Conservation (phyloP, 371 early-diverging fungal genomes). For the Catenaria anguillulae region DNA sequence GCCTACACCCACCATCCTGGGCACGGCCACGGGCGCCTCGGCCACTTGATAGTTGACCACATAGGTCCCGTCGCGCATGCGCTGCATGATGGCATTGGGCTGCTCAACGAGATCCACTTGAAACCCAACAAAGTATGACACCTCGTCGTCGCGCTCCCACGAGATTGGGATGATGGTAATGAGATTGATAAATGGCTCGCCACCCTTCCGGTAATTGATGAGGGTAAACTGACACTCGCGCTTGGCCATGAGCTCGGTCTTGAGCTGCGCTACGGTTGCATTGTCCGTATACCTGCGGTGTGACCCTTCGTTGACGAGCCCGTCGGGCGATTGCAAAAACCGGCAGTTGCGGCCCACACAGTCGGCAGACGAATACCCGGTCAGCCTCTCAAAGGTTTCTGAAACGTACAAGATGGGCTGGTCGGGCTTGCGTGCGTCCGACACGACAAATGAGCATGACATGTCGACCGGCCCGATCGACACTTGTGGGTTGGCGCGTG, state of each 20-base stretch:
- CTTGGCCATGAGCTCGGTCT: slow-evolving; percentile 25
- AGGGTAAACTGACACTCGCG: slow-evolving; percentile 43
- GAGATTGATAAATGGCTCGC: slow-evolving; percentile 51
- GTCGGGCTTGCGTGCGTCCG: slow-evolving; percentile 28
- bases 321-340: slow-evolving; percentile 37
- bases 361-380: slow-evolving; percentile 37
- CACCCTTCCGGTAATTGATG: slow-evolving; percentile 47
- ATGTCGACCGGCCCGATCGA: slow-evolving; percentile 49
- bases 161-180: slow-evolving; percentile 45
- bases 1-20: not conserved
- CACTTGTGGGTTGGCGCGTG: slow-evolving; percentile 35
- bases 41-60: slow-evolving; percentile 26
- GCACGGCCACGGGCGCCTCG: not conserved
- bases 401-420: slow-evolving; percentile 38
- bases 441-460: slow-evolving; percentile 14
- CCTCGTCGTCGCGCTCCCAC: slow-evolving; percentile 23
- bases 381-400: slow-evolving; percentile 39
- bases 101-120: slow-evolving; percentile 55
- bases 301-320: slow-evolving; percentile 26
- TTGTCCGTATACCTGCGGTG: slow-evolving; percentile 38
- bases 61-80: slow-evolving; percentile 39
- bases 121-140: slow-evolving; percentile 46
- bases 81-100: slow-evolving; percentile 45
- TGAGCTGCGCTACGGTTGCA: slow-evolving; percentile 31
- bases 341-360: slow-evolving; percentile 47